phyloP scores from a whole-genome alignment of 73 alveolate genomes.

The Durusdinium trenchii region DNA sequence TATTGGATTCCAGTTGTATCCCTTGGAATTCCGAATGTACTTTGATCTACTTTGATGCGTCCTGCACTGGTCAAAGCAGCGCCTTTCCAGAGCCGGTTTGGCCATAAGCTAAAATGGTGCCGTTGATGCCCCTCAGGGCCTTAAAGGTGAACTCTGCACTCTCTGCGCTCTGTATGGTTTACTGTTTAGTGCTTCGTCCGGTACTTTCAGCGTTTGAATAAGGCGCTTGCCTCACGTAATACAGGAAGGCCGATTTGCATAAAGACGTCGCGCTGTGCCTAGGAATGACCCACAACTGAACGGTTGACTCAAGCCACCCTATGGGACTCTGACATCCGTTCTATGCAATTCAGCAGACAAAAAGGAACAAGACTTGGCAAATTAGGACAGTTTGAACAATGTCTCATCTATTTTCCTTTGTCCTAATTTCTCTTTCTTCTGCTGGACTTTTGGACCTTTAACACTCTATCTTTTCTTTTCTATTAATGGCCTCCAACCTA shows the following conservation, averaged over 20 bases:
- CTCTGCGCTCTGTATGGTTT: neutral
- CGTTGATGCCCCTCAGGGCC: conserved; percentile 94
- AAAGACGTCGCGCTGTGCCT: conserved; percentile 94
- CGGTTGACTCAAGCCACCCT: neutral
- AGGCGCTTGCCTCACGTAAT: conserved; percentile 47
- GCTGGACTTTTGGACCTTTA: no score
- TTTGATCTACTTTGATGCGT: neutral
- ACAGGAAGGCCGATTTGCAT: conserved; percentile 91
- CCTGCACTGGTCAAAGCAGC: neutral
- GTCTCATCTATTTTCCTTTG: no score
- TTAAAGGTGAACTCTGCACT: neutral
- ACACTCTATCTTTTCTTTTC: no score
- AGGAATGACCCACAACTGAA: neutral
- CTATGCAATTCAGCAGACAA: no score
- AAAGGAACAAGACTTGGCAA: no score
- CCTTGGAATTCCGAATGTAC: no score
- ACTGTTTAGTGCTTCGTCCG: neutral
- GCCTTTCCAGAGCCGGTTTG: conserved; percentile 94
- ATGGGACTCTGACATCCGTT: neutral
- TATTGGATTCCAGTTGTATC: no score
- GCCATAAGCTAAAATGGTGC: conserved; percentile 92
- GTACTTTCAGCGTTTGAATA: neutral
- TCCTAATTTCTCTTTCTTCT: no score
- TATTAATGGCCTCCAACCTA: no score
- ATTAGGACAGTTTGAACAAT: no score